Conservation (phyloP, 768 basidiomycete genomes). For the Lactarius psammicola region DNA sequence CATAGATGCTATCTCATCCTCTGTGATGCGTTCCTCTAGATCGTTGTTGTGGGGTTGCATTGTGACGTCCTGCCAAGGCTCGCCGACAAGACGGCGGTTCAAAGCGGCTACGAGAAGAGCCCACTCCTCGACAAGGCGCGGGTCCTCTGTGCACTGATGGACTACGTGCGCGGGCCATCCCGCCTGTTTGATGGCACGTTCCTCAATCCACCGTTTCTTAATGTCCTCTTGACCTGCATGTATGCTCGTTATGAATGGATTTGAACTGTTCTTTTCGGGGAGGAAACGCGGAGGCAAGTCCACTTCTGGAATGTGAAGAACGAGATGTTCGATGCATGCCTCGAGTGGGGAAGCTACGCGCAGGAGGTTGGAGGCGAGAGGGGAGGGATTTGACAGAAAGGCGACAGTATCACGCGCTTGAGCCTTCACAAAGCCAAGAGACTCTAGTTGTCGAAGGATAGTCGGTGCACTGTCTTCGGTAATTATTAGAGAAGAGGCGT, state of each 20-base stretch:
- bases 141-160: slow-evolving; percentile 47
- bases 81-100: slow-evolving; percentile 54
- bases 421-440: slow-evolving; percentile 61
- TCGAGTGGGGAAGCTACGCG: slow-evolving; percentile 59
- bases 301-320: slow-evolving; percentile 81
- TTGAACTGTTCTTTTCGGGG: slow-evolving; percentile 60
- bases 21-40: slow-evolving; percentile 41
- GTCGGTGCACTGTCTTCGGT: slow-evolving; percentile 42
- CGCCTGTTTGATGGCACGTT: slow-evolving; percentile 77
- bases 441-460: slow-evolving; percentile 54
- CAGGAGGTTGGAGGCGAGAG: slow-evolving; percentile 62
- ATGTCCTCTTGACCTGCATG: slow-evolving; percentile 63
- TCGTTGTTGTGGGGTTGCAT: slow-evolving; percentile 13
- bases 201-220: slow-evolving; percentile 74
- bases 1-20: slow-evolving; percentile 37
- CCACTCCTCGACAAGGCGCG: slow-evolving; percentile 46
- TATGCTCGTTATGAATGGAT: slow-evolving; percentile 63
- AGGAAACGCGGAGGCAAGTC: slow-evolving; percentile 78
- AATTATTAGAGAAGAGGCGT: slow-evolving; percentile 39
- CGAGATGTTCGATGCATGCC: slow-evolving; percentile 80
- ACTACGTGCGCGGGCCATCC: slow-evolving; percentile 78
- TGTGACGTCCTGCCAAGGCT: slow-evolving; percentile 33
- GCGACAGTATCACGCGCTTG: slow-evolving; percentile 54
- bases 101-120: slow-evolving; percentile 55
- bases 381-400: slow-evolving; percentile 57